Evolutionary conservation across 2,329 filamentous ascomycete genomes (phyloP).

Genomic region (Tolypocladium pustulatum): DNA sequence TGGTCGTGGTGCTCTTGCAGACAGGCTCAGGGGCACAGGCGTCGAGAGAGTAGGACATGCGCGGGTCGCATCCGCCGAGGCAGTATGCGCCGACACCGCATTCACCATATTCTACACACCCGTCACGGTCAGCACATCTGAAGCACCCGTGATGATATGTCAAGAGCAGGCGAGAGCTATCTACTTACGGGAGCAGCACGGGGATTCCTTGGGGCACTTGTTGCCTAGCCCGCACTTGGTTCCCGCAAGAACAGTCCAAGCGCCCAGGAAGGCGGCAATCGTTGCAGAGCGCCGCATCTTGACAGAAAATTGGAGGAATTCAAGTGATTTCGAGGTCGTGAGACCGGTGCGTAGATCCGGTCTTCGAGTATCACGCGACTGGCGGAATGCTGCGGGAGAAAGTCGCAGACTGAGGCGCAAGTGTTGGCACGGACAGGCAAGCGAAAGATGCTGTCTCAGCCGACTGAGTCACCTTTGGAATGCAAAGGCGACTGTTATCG

Average conservation of each 20-base stretch:
- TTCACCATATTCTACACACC: constrained; percentile 66
- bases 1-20: constrained; percentile 66
- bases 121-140: neutral
- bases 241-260: constrained; percentile 16
- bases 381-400: neutral
- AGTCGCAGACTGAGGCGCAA: neutral
- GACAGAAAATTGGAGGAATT: neutral
- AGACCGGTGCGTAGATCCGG: neutral
- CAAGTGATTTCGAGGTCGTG: neutral
- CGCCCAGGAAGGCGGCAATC: constrained; percentile 20
- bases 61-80: constrained; percentile 86
- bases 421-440: neutral
- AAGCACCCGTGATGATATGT: neutral
- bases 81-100: constrained; percentile 94
- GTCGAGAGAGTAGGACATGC: constrained; percentile 71
- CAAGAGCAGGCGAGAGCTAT: neutral
- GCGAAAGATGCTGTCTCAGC: neutral
- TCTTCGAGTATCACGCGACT: neutral
- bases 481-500: neutral
- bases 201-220: constrained; percentile 62
- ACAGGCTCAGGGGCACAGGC: constrained; percentile 78
- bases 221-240: constrained; percentile 34
- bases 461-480: neutral
- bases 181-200: constrained; percentile 69
- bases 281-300: constrained; percentile 22